A percentile compares a stretch with the other conserved stretches of the same genome.
phyloP scores from a whole-genome alignment of 2,329 filamentous ascomycete genomes.

The Aspergillus sp. region DNA sequence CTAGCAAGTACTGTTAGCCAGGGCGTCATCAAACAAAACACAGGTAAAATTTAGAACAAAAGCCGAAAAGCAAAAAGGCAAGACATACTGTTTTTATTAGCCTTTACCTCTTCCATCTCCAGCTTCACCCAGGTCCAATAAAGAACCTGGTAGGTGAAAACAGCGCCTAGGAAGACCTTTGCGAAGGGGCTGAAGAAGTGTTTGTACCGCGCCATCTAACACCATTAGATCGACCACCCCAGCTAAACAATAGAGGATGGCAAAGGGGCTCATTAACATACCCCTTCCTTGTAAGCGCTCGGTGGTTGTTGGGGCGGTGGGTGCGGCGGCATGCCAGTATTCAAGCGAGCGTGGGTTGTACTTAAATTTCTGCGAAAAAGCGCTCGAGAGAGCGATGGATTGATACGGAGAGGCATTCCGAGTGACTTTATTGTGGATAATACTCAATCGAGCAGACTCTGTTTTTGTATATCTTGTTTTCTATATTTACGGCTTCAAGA shows the following conservation, averaged over 20 bases:
- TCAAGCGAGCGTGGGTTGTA: conserved; percentile 11
- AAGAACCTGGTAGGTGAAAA: conserved; percentile 50
- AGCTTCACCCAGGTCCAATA: conserved; percentile 51
- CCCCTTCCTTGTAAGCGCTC: conserved; percentile 30
- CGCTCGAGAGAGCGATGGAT: neutral
- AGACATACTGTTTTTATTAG: conserved; percentile 41
- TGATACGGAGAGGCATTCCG: neutral
- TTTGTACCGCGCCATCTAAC: conserved; percentile 41
- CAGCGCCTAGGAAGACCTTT: conserved; percentile 50
- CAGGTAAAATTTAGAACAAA: neutral
- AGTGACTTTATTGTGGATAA: neutral
- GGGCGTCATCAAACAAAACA: neutral
- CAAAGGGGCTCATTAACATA: conserved; percentile 16
- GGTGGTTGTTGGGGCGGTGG: conserved; percentile 3
- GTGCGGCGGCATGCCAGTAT: neutral
- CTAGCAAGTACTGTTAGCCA: conserved; percentile 19
- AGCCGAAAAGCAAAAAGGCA: neutral
- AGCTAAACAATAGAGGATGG: neutral
- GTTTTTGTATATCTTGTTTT: neutral
- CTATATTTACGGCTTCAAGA: too few relatives aligned
- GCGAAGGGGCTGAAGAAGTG: conserved; percentile 44
- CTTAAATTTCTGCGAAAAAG: conserved; percentile 12
- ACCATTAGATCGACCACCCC: neutral
- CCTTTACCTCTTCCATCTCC: conserved; percentile 47
- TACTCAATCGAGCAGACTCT: neutral